These are phyloP conservation scores for Cladobotryum mycophilum DNA, from an alignment of 2,329 filamentous ascomycete species.

Conservation along the genomic window DNA sequence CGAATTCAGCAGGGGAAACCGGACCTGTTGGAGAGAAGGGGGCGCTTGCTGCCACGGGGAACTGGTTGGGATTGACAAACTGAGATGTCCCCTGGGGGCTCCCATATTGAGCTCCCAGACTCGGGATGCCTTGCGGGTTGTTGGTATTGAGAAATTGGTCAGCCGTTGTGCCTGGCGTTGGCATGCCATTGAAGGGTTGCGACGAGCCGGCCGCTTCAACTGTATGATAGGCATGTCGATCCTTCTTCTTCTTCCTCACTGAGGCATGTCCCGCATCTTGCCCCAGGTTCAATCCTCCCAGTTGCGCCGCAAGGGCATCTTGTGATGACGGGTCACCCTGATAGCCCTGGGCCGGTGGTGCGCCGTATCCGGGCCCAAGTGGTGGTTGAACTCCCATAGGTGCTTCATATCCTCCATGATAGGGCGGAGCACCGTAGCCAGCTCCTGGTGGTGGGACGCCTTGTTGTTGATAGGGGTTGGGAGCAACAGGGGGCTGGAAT, in stretches of 20 bases:
- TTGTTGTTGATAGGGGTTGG: slow-evolving; percentile 46
- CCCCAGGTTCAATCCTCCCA: slow-evolving; percentile 69
- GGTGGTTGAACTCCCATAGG: slow-evolving; percentile 25
- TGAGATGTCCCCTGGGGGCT: slow-evolving; percentile 39
- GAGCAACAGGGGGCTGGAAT: slow-evolving; percentile 49
- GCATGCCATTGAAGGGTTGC: slow-evolving; percentile 64
- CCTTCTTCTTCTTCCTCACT: slow-evolving; percentile 77
- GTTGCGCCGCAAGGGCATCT: slow-evolving; percentile 60
- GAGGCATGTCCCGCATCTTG: slow-evolving; percentile 36
- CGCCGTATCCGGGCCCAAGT: slow-evolving; percentile 21
- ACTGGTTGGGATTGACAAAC: slow-evolving; percentile 43
- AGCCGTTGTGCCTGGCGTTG: slow-evolving; percentile 47
- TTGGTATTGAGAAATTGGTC: slow-evolving; percentile 33
- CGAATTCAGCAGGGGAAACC: slow-evolving; percentile 20
- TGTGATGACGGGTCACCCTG: slow-evolving; percentile 26
- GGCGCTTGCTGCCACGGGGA: slow-evolving; percentile 52
- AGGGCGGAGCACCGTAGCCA: slow-evolving; percentile 23
- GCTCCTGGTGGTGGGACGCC: slow-evolving; percentile 34
- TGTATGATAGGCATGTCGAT: slow-evolving; percentile 85
- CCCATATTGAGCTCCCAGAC: slow-evolving; percentile 39
- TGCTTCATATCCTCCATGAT: slow-evolving; percentile 13
- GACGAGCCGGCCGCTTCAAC: slow-evolving; percentile 67
- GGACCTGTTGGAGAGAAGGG: slow-evolving; percentile 26
- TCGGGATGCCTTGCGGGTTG: slow-evolving; percentile 19
- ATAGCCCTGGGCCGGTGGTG: slow-evolving; percentile 18